phyloP scores from a whole-genome alignment of 805 yeast species.

The Candida saitoana region DNA sequence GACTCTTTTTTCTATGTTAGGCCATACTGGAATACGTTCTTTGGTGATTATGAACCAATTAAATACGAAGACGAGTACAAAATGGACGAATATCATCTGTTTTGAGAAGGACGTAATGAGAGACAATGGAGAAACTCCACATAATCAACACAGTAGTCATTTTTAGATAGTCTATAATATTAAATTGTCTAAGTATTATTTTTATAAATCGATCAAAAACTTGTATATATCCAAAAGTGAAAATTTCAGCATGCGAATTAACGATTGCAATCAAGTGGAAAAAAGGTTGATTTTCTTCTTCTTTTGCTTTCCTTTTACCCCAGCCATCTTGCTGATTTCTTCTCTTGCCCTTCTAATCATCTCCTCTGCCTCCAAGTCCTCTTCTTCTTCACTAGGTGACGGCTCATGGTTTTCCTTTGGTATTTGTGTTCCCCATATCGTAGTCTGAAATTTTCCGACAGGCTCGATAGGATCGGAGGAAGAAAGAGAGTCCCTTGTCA shows the following conservation, averaged over 20 bases:
- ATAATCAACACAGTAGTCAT: too few species aligned
- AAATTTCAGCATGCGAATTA: too few species aligned
- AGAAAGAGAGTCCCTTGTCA: constrained; percentile 9
- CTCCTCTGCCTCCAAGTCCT: constrained; percentile 48
- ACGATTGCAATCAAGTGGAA: constrained; percentile 11
- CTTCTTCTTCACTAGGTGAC: constrained; percentile 19
- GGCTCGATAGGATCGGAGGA: constrained; percentile 8
- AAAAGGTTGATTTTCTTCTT: constrained; percentile 40
- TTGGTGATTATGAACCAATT: constrained; percentile 6
- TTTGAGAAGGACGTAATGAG: too few species aligned
- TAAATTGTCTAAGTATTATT: too few species aligned
- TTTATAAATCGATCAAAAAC: too few species aligned
- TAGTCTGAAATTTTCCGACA: constrained; percentile 36
- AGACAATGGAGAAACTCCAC: too few species aligned
- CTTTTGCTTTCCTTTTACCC: constrained; percentile 41
- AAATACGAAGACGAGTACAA: constrained; percentile 13
- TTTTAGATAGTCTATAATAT: too few species aligned
- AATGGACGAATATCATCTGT: neutral
- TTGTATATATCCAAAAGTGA: too few species aligned
- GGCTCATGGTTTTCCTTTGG: constrained; percentile 29
- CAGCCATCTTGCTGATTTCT: constrained; percentile 31
- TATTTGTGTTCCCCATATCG: constrained; percentile 77
- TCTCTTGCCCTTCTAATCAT: constrained; percentile 51
- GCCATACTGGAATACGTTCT: neutral
- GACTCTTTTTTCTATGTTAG: neutral